Evolutionary conservation across 352 stramenopile species (phyloP).

Genomic region (Aphanomyces cochlioides): DNA sequence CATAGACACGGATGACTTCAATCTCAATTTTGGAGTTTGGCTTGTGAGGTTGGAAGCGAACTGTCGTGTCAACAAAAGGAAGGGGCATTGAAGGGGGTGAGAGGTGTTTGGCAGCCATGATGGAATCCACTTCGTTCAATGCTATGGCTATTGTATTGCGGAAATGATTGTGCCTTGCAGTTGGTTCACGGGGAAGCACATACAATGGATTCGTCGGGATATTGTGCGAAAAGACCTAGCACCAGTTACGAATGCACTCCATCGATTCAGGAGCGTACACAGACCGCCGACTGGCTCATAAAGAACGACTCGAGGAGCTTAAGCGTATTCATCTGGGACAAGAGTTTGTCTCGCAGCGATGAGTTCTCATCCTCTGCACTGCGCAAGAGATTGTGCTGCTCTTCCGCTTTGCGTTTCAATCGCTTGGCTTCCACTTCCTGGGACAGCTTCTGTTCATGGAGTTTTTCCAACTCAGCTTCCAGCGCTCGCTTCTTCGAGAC

Average conservation of each 20-base stretch:
- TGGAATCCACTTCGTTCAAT: neutral
- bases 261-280: neutral
- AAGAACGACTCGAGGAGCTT: conserved; percentile 22
- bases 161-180: neutral
- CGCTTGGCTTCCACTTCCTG: conserved; percentile 15
- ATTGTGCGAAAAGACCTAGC: neutral
- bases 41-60: conserved; percentile 1
- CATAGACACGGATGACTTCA: conserved; percentile 15
- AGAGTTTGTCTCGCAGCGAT: neutral
- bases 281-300: conserved; percentile 6
- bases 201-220: conserved; percentile 1
- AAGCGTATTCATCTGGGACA: conserved; percentile 21
- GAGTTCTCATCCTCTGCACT: conserved; percentile 12
- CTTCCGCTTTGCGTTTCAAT: neutral
- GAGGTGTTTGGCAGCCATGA: conserved; percentile 16
- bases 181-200: neutral
- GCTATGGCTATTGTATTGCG: conserved; percentile 3
- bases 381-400: neutral
- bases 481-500: conserved; percentile 6
- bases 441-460: conserved; percentile 3
- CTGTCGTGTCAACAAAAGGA: neutral
- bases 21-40: conserved; percentile 12
- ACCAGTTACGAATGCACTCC: neutral
- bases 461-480: neutral
- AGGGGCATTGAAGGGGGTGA: conserved; percentile 6